Evolutionary conservation across 1,139 yeast genomes (phyloP).

Genomic region (Suhomyces choctaworum): DNA sequence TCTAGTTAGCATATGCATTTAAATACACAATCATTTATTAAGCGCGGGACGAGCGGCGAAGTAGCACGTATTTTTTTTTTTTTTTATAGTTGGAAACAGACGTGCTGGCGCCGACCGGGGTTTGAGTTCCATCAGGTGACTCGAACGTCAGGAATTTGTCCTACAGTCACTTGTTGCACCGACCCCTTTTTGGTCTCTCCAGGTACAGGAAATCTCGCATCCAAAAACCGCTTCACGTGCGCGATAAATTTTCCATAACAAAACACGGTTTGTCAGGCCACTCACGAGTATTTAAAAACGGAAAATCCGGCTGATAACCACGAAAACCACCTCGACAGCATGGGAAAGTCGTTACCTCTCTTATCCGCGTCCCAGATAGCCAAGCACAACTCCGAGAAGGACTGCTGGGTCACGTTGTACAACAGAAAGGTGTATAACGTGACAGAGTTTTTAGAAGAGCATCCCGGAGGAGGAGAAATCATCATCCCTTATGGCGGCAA

Average conservation of each 20-base stretch:
- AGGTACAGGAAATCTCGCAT: background rate
- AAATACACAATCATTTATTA: no score
- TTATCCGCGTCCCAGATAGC: constrained; percentile 42
- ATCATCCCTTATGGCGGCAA: constrained; percentile 78
- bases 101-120: no score
- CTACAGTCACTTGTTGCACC: no score
- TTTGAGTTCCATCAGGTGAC: no score
- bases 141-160: no score
- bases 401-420: constrained; percentile 79
- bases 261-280: constrained; percentile 8
- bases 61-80: no score
- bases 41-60: no score
- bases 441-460: constrained; percentile 73
- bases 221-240: constrained; percentile 1
- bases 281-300: no score
- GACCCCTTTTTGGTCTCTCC: no score
- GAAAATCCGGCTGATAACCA: no score
- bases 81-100: no score
- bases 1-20: constrained; percentile 7
- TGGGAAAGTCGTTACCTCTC: constrained; percentile 34
- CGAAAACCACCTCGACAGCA: no score
- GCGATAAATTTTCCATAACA: constrained; percentile 3
- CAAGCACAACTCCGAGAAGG: constrained; percentile 49
- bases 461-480: constrained; percentile 84
- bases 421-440: constrained; percentile 79